phyloP scores from a whole-genome alignment of 176 grass and related monocot genomes.

The Avena atlantica region DNA sequence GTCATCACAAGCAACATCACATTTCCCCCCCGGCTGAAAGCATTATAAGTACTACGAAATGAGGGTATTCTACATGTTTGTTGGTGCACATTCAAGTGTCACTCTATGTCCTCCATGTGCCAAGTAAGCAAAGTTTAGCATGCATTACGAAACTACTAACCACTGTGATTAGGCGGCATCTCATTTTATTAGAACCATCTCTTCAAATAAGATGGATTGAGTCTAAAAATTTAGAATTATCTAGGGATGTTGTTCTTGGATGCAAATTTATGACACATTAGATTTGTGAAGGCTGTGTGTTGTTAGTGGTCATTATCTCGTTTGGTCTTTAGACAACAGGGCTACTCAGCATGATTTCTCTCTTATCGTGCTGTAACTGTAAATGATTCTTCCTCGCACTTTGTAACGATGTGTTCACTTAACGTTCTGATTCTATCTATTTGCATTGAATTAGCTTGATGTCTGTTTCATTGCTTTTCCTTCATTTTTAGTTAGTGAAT shows the following conservation, averaged over 20 bases:
- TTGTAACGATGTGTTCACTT: not conserved
- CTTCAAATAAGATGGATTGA: not conserved
- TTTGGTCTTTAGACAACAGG: not conserved
- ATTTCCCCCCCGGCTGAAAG: not conserved
- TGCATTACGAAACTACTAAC: not conserved
- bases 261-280: constrained; percentile 7
- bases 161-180: not conserved
- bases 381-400: not conserved
- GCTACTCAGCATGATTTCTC: not conserved
- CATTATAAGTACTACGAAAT: not conserved
- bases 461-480: not conserved
- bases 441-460: not conserved
- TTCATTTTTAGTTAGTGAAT: not conserved
- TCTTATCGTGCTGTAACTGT: not conserved
- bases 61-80: not conserved
- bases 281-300: constrained; percentile 22
- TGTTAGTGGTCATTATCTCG: constrained; percentile 6
- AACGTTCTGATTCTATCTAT: not conserved
- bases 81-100: constrained; percentile 19
- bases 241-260: not conserved
- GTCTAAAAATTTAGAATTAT: not conserved
- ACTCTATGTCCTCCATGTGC: constrained; percentile 18
- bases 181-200: not conserved
- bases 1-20: not conserved
- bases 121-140: not conserved